Evolutionary conservation across 83 land plant genomes (phyloP).

Genomic region (Picea abies): DNA sequence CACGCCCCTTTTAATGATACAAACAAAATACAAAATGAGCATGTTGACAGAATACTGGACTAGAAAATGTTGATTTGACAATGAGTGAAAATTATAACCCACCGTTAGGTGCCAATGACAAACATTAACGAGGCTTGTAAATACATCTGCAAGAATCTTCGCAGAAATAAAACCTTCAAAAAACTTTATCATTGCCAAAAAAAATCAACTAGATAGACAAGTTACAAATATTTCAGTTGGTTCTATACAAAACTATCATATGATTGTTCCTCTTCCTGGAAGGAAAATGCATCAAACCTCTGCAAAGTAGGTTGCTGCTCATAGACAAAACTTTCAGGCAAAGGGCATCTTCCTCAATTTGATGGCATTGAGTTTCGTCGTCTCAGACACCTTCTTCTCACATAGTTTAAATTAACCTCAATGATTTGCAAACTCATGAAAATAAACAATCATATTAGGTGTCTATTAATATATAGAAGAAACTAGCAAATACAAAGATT

Average conservation of each 20-base stretch:
- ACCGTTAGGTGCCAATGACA: background rate
- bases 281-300: conserved; percentile 9
- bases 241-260: background rate
- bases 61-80: background rate
- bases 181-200: background rate
- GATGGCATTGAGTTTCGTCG: background rate
- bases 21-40: background rate
- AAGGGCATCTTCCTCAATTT: background rate
- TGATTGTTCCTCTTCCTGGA: conserved; percentile 10
- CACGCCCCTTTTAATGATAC: background rate
- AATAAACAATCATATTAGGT: background rate
- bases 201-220: background rate
- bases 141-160: background rate
- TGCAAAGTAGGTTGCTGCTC: conserved; percentile 6
- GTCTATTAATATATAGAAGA: background rate
- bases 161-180: background rate
- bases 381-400: background rate
- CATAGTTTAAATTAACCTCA: background rate
- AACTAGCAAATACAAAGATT: too few species aligned
- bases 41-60: background rate
- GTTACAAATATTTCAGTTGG: background rate
- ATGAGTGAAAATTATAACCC: background rate
- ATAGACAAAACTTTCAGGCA: background rate
- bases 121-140: background rate
- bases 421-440: background rate